Conservation (phyloP, 129 eudicot genomes). For the Saussurea involucrata region DNA sequence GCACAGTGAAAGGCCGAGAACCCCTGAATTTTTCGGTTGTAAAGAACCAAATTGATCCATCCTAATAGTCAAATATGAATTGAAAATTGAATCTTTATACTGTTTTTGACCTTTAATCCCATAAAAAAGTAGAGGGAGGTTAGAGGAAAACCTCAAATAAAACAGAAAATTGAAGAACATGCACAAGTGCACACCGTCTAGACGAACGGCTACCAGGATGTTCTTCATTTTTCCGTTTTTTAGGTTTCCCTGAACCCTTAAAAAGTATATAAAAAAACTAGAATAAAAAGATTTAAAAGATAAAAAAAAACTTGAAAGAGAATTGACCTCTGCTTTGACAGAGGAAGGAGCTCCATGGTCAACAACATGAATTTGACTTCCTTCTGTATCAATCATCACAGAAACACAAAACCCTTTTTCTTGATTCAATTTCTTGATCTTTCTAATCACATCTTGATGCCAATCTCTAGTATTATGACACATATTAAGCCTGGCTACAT, state of each 20-base stretch:
- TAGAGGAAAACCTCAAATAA: no score
- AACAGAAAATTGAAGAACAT: no score
- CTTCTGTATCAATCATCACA: constrained; percentile 79
- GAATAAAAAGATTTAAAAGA: background rate
- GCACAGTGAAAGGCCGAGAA: constrained; percentile 47
- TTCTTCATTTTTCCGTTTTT: no score
- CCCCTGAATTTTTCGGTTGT: constrained; percentile 49
- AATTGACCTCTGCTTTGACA: constrained; percentile 70
- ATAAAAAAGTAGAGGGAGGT: no score
- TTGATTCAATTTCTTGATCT: constrained; percentile 65
- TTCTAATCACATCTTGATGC: constrained; percentile 62
- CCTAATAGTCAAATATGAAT: constrained; percentile 23
- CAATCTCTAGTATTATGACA: constrained; percentile 68
- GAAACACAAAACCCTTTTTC: constrained; percentile 63
- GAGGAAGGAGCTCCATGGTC: constrained; percentile 65
- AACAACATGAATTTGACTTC: constrained; percentile 56
- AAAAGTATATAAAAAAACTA: background rate
- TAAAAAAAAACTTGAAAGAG: background rate
- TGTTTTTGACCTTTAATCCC: background rate
- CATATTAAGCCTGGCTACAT: constrained; percentile 76
- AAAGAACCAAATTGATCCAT: constrained; percentile 55
- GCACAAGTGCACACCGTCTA: no score
- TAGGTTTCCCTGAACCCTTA: no score
- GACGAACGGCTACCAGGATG: no score
- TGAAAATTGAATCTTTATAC: constrained; percentile 4